A percentile compares a stretch with the other conserved stretches of the same genome.
Evolutionary conservation across 2,329 filamentous ascomycete genomes (phyloP).

Genomic region (Aspergillus chevalieri): DNA sequence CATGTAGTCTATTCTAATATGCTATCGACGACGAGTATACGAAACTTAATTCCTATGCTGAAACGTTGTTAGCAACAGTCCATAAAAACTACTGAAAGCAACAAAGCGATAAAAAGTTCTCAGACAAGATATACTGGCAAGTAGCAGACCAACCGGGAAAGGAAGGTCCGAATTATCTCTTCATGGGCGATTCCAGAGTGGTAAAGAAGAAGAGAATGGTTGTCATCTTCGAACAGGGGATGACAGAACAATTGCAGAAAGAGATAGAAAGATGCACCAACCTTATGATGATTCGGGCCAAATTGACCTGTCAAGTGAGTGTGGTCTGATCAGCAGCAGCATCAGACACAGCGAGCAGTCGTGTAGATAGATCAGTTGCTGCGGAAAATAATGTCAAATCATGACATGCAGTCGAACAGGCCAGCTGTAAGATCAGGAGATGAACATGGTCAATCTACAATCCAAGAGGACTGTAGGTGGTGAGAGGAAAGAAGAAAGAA

Average conservation of each 20-base stretch:
- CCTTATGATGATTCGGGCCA: conserved; percentile 9
- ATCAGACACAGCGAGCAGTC: neutral
- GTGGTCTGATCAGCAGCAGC: neutral
- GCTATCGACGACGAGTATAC: neutral
- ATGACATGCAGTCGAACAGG: neutral
- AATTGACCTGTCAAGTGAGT: neutral
- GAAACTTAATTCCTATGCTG: neutral
- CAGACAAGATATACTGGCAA: conserved; percentile 67
- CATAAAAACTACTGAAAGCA: neutral
- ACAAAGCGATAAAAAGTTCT: conserved; percentile 25
- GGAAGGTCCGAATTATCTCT: conserved; percentile 56
- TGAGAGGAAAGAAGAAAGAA: conserved; percentile 2
- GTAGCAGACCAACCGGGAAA: conserved; percentile 62
- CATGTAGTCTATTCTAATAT: neutral
- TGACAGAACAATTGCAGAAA: conserved; percentile 5
- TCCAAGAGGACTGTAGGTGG: neutral
- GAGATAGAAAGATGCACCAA: conserved; percentile 15
- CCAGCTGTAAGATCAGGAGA: too few relatives aligned
- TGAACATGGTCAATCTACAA: too few relatives aligned
- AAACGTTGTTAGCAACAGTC: neutral
- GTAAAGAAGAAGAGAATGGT: conserved; percentile 55
- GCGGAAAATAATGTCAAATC: neutral
- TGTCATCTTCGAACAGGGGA: conserved; percentile 52
- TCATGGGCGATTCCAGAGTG: conserved; percentile 61
- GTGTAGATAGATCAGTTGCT: neutral